A percentile compares a stretch with the other conserved stretches of the same genome.
phyloP scores from a whole-genome alignment of 345 rosid genomes.

The Gossypium mustelinum region DNA sequence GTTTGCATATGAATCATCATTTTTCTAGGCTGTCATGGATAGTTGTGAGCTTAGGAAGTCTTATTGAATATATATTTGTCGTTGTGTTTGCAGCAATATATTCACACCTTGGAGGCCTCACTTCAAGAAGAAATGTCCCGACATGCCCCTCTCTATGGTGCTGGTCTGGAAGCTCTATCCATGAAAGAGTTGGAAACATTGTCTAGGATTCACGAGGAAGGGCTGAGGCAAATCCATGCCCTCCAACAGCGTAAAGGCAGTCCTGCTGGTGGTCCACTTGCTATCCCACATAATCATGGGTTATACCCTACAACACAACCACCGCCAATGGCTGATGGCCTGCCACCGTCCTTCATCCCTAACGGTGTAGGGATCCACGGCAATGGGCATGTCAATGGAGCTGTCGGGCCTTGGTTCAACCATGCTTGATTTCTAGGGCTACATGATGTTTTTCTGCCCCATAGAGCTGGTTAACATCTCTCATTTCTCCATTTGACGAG shows the following conservation, averaged over 20 bases:
- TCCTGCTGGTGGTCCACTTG: constrained; percentile 65
- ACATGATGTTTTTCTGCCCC: not conserved
- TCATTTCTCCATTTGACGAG: constrained; percentile 17
- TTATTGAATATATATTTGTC: not conserved
- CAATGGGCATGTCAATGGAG: constrained; percentile 77
- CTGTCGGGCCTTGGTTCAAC: constrained; percentile 81
- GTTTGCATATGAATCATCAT: not conserved
- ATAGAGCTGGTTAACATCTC: constrained; percentile 20
- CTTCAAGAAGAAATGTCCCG: constrained; percentile 6
- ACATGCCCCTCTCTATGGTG: constrained; percentile 92
- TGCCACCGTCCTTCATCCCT: constrained; percentile 60
- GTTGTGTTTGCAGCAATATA: constrained; percentile 47
- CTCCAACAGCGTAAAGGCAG: constrained; percentile 76
- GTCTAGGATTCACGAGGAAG: constrained; percentile 88
- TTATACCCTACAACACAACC: constrained; percentile 61
- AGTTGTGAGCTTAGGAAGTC: not conserved
- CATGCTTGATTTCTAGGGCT: constrained; percentile 33
- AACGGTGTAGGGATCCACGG: constrained; percentile 74
- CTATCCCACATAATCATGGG: constrained; percentile 55
- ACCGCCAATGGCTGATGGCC: constrained; percentile 65
- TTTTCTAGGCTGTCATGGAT: not conserved
- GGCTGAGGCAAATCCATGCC: constrained; percentile 76
- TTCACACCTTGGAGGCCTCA: constrained; percentile 1
- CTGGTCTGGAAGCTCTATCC: constrained; percentile 80
- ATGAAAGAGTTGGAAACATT: constrained; percentile 88